phyloP scores from a whole-genome alignment of 306 rosid species.

The Begonia peltatifolia region DNA sequence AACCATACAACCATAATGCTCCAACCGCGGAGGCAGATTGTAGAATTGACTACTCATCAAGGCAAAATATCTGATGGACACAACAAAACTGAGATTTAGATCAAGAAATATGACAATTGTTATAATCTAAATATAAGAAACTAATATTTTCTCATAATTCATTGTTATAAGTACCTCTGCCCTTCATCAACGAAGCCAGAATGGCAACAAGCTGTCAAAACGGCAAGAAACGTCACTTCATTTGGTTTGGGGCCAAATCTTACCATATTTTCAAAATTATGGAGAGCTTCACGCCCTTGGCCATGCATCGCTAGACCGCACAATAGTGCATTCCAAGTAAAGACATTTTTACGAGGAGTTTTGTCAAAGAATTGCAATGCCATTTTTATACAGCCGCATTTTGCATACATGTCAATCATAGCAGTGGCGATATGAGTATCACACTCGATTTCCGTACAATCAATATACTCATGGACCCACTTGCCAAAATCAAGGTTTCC shows the following conservation, averaged over 20 bases:
- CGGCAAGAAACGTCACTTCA: conserved; percentile 58
- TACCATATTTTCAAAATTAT: conserved; percentile 36
- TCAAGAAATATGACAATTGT: no score
- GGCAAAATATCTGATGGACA: conserved; percentile 13
- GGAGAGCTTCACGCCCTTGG: conserved; percentile 38
- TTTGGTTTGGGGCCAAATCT: conserved; percentile 45
- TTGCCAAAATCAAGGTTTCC: conserved; percentile 59
- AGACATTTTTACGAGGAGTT: conserved; percentile 47
- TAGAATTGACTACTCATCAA: conserved; percentile 30
- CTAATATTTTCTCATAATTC: no score
- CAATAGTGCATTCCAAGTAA: conserved; percentile 61
- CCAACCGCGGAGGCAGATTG: conserved; percentile 44
- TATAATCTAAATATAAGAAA: no score
- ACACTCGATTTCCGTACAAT: conserved; percentile 35
- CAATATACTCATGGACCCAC: conserved; percentile 67
- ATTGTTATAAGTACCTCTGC: conserved; percentile 4
- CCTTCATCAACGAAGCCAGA: conserved; percentile 69
- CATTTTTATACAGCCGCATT: conserved; percentile 52
- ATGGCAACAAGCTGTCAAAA: conserved; percentile 73
- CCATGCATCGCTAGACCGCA: conserved; percentile 65
- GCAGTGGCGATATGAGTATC: conserved; percentile 59
- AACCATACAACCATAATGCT: conserved; percentile 75
- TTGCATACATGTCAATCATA: conserved; percentile 70
- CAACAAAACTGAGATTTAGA: no score
- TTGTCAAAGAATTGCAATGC: conserved; percentile 29